These are phyloP conservation scores for Phytophthora melonis DNA, from an alignment of 352 stramenopile species.

Conservation along the genomic window DNA sequence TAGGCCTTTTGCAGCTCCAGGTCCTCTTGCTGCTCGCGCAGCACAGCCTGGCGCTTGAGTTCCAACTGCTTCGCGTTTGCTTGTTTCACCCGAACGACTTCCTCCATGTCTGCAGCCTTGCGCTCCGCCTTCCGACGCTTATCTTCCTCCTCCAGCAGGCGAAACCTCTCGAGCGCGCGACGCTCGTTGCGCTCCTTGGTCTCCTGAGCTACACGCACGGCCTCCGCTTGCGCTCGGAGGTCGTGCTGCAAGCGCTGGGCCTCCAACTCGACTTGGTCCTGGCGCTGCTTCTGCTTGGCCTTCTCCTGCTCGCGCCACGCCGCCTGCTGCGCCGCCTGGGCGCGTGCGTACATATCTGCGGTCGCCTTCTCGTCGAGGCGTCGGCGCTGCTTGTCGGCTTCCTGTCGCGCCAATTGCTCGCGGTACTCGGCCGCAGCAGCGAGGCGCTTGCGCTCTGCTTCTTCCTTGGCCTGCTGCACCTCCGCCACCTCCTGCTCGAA, in stretches of 20 bases:
- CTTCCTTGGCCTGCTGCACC: slow-evolving; percentile 60
- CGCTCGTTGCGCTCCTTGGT: slow-evolving; percentile 58
- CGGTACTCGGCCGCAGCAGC: slow-evolving; percentile 52
- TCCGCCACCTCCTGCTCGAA: slow-evolving; percentile 70
- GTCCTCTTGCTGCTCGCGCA: slow-evolving; percentile 57
- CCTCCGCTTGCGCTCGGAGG: slow-evolving; percentile 47
- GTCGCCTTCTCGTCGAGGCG: slow-evolving; percentile 39
- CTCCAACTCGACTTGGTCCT: slow-evolving; percentile 48
- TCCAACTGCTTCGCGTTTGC: slow-evolving; percentile 62
- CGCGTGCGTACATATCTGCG: slow-evolving; percentile 47
- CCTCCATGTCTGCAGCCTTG: slow-evolving; percentile 55
- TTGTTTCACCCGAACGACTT: slow-evolving; percentile 58
- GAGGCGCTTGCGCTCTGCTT: slow-evolving; percentile 51
- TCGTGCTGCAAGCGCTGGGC: slow-evolving; percentile 56
- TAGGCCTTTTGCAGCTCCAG: slow-evolving; percentile 54
- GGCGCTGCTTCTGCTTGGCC: slow-evolving; percentile 39
- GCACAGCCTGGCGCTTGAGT: slow-evolving; percentile 49
- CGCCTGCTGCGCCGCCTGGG: slow-evolving; percentile 49
- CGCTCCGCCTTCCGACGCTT: slow-evolving; percentile 52
- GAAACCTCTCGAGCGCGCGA: slow-evolving; percentile 49
- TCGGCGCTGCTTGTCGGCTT: slow-evolving; percentile 46
- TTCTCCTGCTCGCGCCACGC: slow-evolving; percentile 56
- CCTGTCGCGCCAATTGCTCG: slow-evolving; percentile 52
- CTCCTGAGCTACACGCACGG: slow-evolving; percentile 44
- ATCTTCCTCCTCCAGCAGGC: slow-evolving; percentile 56